Percentiles rank a stretch among this genome's conserved stretches.
These are phyloP conservation scores for Psilocybe mexicana DNA, from an alignment of 1,284 basidiomycete species.

Conservation along the genomic window DNA sequence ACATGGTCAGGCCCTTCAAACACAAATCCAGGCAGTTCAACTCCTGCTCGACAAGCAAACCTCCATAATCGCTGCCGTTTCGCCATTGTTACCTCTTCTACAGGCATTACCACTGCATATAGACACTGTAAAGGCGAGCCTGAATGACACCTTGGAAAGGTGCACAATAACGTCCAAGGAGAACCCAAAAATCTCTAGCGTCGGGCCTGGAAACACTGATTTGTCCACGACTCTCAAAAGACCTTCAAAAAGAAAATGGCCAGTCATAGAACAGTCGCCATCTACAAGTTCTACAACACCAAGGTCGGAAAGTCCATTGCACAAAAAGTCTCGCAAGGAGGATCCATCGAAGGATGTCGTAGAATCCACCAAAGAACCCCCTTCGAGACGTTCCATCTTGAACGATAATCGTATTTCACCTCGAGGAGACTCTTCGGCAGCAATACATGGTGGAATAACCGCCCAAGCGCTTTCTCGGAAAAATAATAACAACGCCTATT, in stretches of 20 bases:
- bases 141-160: slow-evolving; percentile 39
- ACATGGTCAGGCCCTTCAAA: slow-evolving; percentile 47
- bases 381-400: neutral
- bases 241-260: slow-evolving; percentile 5
- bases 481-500: neutral
- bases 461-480: neutral
- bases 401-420: neutral
- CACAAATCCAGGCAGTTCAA: slow-evolving; percentile 54
- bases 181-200: neutral
- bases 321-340: neutral
- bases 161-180: neutral
- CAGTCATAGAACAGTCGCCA: neutral
- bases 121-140: slow-evolving; percentile 44
- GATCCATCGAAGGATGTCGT: neutral
- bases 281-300: neutral
- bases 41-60: slow-evolving; percentile 57
- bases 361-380: neutral
- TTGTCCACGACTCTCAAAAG: neutral
- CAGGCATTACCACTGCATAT: slow-evolving; percentile 59
- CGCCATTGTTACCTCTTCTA: slow-evolving; percentile 57
- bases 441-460: neutral
- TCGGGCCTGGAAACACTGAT: too few species aligned
- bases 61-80: slow-evolving; percentile 48
- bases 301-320: neutral
- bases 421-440: neutral